A percentile compares a stretch with the other conserved stretches of the same genome.
These are phyloP conservation scores for Stereum hirsutum DNA, from an alignment of 1,284 basidiomycete species.

Conservation along the genomic window DNA sequence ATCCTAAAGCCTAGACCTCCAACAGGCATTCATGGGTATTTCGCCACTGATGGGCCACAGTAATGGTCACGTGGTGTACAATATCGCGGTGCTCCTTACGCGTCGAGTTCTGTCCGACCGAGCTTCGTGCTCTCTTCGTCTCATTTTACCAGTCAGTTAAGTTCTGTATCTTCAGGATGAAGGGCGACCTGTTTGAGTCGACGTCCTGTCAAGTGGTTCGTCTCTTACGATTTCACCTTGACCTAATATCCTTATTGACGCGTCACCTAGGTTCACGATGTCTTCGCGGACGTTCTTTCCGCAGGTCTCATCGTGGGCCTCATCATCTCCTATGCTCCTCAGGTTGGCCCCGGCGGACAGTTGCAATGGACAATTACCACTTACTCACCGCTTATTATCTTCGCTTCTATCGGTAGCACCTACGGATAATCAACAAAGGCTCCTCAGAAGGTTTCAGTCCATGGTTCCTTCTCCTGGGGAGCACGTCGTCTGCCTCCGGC, in stretches of 20 bases:
- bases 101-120: neutral
- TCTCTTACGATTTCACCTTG: too few relatives aligned
- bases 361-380: neutral
- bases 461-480: slow-evolving; percentile 90
- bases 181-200: too few relatives aligned
- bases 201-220: slow-evolving; percentile 2
- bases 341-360: too few relatives aligned
- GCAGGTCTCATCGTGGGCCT: slow-evolving; percentile 72
- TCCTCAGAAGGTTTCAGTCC: slow-evolving; percentile 88
- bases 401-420: slow-evolving; percentile 35
- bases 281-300: slow-evolving; percentile 67
- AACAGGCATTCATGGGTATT: too few relatives aligned
- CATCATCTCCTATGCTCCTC: slow-evolving; percentile 82
- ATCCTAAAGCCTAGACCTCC: too few relatives aligned
- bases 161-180: too few relatives aligned
- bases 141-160: too few relatives aligned
- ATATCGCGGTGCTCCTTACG: too few relatives aligned
- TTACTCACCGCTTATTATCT: neutral
- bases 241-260: too few relatives aligned
- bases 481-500: slow-evolving; percentile 73
- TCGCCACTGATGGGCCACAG: too few relatives aligned
- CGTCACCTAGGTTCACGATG: slow-evolving; percentile 46
- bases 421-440: slow-evolving; percentile 63
- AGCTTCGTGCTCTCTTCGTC: too few relatives aligned
- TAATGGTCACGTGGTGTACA: too few relatives aligned